phyloP scores from a whole-genome alignment of 176 grass and related monocot genomes.

The Paspalum vaginatum region DNA sequence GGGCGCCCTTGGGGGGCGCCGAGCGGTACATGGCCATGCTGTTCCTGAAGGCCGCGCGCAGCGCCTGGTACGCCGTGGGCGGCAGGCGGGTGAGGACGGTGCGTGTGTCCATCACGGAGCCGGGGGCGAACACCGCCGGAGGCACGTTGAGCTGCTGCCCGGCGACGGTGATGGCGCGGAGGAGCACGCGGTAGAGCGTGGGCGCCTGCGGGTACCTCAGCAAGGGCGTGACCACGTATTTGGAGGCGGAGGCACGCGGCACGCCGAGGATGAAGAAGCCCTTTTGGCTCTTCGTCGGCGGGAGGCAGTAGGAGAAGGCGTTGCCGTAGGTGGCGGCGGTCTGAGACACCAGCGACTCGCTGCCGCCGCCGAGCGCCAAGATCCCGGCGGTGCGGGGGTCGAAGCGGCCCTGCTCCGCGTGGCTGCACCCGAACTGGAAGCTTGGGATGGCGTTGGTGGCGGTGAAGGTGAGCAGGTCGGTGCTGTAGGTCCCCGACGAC shows the following conservation, averaged over 20 bases:
- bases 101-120: neutral
- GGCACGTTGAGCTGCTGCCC: neutral
- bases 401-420: neutral
- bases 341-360: neutral
- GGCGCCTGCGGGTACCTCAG: neutral
- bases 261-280: neutral
- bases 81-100: neutral
- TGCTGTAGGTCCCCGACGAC: neutral
- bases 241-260: neutral
- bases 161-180: neutral
- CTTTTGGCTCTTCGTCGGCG: neutral
- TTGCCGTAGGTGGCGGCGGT: neutral
- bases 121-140: neutral
- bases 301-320: slow-evolving; percentile 6
- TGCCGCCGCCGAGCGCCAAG: neutral
- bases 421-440: slow-evolving; percentile 6
- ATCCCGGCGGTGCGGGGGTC: neutral
- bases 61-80: neutral
- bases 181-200: neutral
- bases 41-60: neutral
- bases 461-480: neutral
- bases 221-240: neutral
- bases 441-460: neutral
- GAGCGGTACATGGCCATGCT: neutral
- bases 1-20: neutral